These are phyloP conservation scores for Fusarium austroafricanum DNA, from an alignment of 2,329 filamentous ascomycete genomes.

Conservation along the genomic window DNA sequence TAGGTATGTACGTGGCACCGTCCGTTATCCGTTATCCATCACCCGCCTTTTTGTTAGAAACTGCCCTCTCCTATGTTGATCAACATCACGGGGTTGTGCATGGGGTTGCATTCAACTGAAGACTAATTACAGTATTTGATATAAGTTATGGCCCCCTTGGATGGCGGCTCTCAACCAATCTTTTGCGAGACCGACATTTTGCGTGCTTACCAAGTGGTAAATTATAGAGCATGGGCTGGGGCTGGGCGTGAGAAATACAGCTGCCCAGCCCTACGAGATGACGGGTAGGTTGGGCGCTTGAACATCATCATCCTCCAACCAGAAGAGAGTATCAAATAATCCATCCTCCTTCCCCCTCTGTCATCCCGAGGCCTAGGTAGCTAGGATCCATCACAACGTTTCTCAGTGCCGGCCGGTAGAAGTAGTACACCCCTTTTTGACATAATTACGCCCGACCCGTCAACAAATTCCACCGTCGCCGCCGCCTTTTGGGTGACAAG, in stretches of 20 bases:
- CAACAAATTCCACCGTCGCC: not conserved
- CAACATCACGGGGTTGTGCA: slow-evolving; percentile 22
- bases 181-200: slow-evolving; percentile 24
- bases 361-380: not conserved
- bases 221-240: not conserved
- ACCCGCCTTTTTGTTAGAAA: slow-evolving; percentile 16
- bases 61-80: slow-evolving; percentile 25
- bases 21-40: slow-evolving; percentile 36
- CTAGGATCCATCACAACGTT: not conserved
- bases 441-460: slow-evolving; percentile 18
- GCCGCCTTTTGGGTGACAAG: slow-evolving; percentile 20
- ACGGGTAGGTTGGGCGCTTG: slow-evolving; percentile 22
- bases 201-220: slow-evolving; percentile 28
- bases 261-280: slow-evolving; percentile 31
- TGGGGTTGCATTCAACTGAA: slow-evolving; percentile 28
- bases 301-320: slow-evolving; percentile 16
- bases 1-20: slow-evolving; percentile 35
- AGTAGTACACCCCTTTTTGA: slow-evolving; percentile 13
- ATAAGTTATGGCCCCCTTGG: not conserved
- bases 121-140: slow-evolving; percentile 2
- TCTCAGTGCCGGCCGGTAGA: not conserved
- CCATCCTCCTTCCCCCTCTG: slow-evolving; percentile 1
- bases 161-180: slow-evolving; percentile 16
- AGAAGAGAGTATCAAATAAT: slow-evolving; percentile 1
- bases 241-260: slow-evolving; percentile 3